Conservation (phyloP, 257 asterid genomes). For the Scutellaria barbata region DNA sequence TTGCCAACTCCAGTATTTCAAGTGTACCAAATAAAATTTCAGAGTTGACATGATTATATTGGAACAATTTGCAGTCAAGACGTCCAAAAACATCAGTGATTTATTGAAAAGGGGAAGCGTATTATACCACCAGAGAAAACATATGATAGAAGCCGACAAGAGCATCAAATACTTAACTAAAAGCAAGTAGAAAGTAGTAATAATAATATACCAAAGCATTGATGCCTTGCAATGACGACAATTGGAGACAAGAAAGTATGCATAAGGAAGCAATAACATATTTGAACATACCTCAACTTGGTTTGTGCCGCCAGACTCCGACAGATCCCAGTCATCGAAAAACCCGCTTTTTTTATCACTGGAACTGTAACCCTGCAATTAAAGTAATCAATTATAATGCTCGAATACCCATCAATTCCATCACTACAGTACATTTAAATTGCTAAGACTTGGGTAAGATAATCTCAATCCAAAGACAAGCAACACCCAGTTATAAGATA, state of each 20-base stretch:
- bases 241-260: slow-evolving; percentile 7
- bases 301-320: slow-evolving; percentile 81
- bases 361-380: slow-evolving; percentile 86
- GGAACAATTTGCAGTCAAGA: no score
- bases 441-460: slow-evolving; percentile 14
- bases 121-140: no score
- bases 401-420: slow-evolving; percentile 13
- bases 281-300: slow-evolving; percentile 62
- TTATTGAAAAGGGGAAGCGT: no score
- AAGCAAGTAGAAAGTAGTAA: slow-evolving; percentile 6
- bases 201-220: not conserved
- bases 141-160: not conserved
- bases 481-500: slow-evolving; percentile 14
- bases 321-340: slow-evolving; percentile 91
- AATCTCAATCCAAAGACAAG: slow-evolving; percentile 23
- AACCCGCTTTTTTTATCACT: slow-evolving; percentile 66
- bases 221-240: slow-evolving; percentile 16
- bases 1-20: no score
- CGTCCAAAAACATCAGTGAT: no score
- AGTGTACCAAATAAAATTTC: no score
- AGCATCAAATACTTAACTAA: not conserved
- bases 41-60: no score
- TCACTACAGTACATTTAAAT: slow-evolving; percentile 15
- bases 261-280: slow-evolving; percentile 36
- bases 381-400: slow-evolving; percentile 26